These are phyloP conservation scores for Ploettnerulaceae sp. DNA, from an alignment of 2,329 filamentous ascomycete genomes.

Conservation along the genomic window DNA sequence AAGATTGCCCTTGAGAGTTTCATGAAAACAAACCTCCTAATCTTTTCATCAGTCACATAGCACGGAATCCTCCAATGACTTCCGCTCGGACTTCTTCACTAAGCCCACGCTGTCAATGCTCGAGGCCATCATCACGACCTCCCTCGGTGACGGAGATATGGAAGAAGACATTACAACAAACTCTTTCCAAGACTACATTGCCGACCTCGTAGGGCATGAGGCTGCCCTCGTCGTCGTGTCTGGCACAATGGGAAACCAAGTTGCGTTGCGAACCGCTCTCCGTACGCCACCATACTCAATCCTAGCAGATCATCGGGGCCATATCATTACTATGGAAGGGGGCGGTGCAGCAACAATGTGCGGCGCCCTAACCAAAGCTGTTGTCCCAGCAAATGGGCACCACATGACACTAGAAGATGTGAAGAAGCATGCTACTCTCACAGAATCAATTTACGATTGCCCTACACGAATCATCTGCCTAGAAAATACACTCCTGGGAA, in stretches of 20 bases:
- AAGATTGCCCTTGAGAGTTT: too few relatives aligned
- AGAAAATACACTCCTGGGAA: conserved; percentile 77
- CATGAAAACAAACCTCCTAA: too few relatives aligned
- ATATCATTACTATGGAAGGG: conserved; percentile 66
- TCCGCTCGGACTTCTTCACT: conserved; percentile 47
- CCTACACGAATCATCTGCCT: conserved; percentile 76
- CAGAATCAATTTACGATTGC: conserved; percentile 70
- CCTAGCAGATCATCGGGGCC: conserved; percentile 70
- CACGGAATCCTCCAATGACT: neutral
- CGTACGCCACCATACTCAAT: conserved; percentile 74
- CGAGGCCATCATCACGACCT: conserved; percentile 65
- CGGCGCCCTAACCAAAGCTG: conserved; percentile 62
- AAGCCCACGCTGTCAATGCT: conserved; percentile 79
- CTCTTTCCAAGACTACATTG: conserved; percentile 68
- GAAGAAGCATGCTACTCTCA: conserved; percentile 55
- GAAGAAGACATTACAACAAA: conserved; percentile 73
- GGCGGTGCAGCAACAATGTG: conserved; percentile 62
- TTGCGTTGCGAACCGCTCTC: conserved; percentile 77
- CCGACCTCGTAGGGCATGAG: conserved; percentile 68
- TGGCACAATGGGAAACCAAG: conserved; percentile 91
- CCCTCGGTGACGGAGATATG: conserved; percentile 79
- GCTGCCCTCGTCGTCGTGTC: conserved; percentile 76
- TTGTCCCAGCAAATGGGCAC: conserved; percentile 64
- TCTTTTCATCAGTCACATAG: too few relatives aligned
- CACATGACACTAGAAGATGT: conserved; percentile 61